Evolutionary conservation across 306 rosid genomes (phyloP).

Genomic region (Urtica urens): DNA sequence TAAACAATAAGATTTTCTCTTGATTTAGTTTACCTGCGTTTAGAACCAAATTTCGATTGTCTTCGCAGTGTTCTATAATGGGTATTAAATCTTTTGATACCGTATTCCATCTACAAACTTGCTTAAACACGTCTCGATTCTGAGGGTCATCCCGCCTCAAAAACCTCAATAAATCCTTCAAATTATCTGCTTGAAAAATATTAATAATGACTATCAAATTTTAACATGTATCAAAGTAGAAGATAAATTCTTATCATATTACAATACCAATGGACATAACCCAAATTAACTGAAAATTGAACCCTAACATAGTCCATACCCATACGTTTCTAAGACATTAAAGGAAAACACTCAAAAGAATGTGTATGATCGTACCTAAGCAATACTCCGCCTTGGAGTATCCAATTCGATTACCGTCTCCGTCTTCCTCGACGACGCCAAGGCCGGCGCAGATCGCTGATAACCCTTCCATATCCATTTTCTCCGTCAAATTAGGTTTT

Average conservation of each 20-base stretch:
- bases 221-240: not conserved
- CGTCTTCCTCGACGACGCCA: conserved; percentile 49
- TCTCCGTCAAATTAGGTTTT: conserved; percentile 1
- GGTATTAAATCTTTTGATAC: conserved; percentile 69
- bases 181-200: conserved; percentile 39
- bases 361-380: conserved; percentile 33
- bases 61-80: conserved; percentile 49
- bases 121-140: conserved; percentile 71
- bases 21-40: conserved; percentile 47
- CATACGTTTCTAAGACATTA: not conserved
- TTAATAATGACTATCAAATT: not conserved
- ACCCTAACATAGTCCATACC: not conserved
- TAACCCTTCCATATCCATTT: conserved; percentile 67
- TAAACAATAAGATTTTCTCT: not conserved
- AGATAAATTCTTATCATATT: too few species aligned
- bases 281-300: not conserved
- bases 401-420: conserved; percentile 44
- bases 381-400: conserved; percentile 59
- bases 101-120: conserved; percentile 80
- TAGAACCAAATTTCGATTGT: conserved; percentile 57
- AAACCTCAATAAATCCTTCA: conserved; percentile 86
- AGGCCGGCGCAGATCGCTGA: conserved; percentile 66
- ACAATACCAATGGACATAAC: not conserved
- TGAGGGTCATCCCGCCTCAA: conserved; percentile 88
- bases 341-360: not conserved